Conservation (phyloP, 176 grass and related monocot species). For the Carex myosuroides region DNA sequence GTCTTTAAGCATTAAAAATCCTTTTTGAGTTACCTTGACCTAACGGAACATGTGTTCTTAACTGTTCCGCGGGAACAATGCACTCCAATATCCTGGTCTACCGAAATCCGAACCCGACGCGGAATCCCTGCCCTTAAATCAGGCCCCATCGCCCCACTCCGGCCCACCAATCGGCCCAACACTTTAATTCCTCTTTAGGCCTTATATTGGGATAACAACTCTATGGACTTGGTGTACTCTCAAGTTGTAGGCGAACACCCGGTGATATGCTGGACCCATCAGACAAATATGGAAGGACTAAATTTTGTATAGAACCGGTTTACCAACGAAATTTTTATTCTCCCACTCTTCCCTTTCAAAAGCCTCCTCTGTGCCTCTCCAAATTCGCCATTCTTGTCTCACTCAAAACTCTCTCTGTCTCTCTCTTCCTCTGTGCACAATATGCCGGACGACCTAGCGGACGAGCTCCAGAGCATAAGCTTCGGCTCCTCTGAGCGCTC, state of each 20-base stretch:
- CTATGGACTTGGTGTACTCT: not conserved
- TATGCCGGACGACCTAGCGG: slow-evolving; percentile 40
- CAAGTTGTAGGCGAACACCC: not conserved
- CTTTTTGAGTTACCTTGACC: not conserved
- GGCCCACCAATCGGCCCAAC: slow-evolving; percentile 31
- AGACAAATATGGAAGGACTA: not conserved
- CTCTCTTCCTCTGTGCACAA: not conserved
- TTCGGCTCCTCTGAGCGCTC: slow-evolving; percentile 91
- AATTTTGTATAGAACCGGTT: not conserved
- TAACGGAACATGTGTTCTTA: not conserved
- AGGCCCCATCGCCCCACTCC: slow-evolving; percentile 33
- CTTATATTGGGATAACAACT: not conserved
- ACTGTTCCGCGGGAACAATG: not conserved
- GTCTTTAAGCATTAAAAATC: not conserved
- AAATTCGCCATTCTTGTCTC: slow-evolving; percentile 3
- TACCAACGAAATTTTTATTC: slow-evolving; percentile 2
- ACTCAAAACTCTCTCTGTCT: not conserved
- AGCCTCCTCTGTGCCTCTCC: slow-evolving; percentile 7
- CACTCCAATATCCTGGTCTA: not conserved
- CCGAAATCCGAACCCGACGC: slow-evolving; percentile 12
- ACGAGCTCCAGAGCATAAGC: slow-evolving; percentile 94
- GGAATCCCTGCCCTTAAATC: slow-evolving; percentile 38
- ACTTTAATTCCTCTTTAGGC: slow-evolving; percentile 32
- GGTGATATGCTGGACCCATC: not conserved
- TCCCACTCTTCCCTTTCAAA: slow-evolving; percentile 22